Evolutionary conservation across 2,329 filamentous ascomycete species (phyloP).

Genomic region (Fusarium solani-melongenae): DNA sequence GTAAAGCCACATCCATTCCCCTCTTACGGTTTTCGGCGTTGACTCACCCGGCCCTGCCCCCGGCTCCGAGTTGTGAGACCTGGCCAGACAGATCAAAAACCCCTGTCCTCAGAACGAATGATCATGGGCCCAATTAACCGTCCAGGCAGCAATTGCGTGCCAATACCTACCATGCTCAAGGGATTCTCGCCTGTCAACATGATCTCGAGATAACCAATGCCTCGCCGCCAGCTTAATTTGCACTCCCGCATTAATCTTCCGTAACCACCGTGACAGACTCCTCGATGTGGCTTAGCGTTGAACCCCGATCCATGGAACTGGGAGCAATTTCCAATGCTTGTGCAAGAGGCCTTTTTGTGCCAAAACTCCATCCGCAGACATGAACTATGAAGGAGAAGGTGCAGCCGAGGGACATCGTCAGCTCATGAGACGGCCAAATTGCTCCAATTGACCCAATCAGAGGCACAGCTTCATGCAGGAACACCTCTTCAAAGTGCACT

Average conservation of each 20-base stretch:
- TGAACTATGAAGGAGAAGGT: not conserved
- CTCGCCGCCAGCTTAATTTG: not conserved
- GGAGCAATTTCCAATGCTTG: conserved; percentile 19
- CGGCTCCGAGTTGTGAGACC: conserved; percentile 12
- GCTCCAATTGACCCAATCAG: not conserved
- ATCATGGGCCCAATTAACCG: conserved; percentile 8
- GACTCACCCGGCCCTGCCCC: not conserved
- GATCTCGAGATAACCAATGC: not conserved
- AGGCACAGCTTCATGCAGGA: conserved; percentile 3
- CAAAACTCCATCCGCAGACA: not conserved
- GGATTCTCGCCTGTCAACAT: not conserved
- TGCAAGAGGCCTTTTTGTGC: not conserved
- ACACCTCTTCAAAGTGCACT: not conserved
- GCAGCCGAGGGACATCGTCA: not conserved
- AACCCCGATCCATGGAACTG: conserved; percentile 14
- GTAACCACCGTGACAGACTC: not conserved
- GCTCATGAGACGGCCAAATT: not conserved
- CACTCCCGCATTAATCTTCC: not conserved
- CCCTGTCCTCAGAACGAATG: conserved; percentile 13
- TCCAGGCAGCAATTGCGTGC: not conserved
- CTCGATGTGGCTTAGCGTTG: conserved; percentile 4
- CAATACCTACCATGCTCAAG: not conserved
- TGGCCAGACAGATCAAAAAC: conserved; percentile 4
- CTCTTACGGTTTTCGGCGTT: not conserved
- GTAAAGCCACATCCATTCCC: not conserved